phyloP scores from a whole-genome alignment of 2,329 filamentous ascomycete genomes.

The Emergomyces africanus region DNA sequence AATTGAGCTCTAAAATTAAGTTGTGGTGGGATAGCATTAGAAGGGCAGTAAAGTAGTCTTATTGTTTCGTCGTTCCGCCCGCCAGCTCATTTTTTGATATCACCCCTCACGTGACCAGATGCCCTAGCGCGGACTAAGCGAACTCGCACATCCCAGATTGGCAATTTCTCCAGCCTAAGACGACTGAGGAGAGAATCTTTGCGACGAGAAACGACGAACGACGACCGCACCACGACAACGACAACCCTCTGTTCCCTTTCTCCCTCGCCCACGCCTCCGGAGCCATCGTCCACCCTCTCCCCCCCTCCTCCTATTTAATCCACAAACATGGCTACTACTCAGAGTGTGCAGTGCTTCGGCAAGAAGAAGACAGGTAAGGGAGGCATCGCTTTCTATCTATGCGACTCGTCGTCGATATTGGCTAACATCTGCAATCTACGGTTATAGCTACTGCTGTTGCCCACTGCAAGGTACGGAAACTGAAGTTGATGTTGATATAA shows the following conservation, averaged over 20 bases:
- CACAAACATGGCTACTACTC: constrained; percentile 66
- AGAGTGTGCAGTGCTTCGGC: constrained; percentile 96
- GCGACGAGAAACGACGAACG: constrained; percentile 22
- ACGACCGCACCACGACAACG: constrained; percentile 16
- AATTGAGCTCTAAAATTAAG: background rate
- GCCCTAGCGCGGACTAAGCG: constrained; percentile 28
- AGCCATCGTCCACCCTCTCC: constrained; percentile 23
- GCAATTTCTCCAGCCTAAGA: constrained; percentile 9
- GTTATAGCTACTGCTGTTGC: constrained; percentile 65
- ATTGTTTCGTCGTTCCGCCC: background rate
- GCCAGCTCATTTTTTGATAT: background rate
- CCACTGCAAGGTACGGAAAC: constrained; percentile 70
- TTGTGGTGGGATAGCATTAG: background rate
- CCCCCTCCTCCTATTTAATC: constrained; percentile 18
- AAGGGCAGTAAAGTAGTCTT: too few species aligned
- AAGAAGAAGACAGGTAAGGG: constrained; percentile 69
- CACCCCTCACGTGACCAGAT: constrained; percentile 19
- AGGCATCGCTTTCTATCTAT: background rate
- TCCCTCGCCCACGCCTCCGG: constrained; percentile 4
- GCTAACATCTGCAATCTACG: constrained; percentile 9
- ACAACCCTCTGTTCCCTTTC: constrained; percentile 15
- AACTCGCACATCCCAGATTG: constrained; percentile 23
- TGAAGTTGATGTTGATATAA: constrained; percentile 18
- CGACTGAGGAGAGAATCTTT: constrained; percentile 7
- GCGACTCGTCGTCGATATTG: constrained; percentile 12